Conservation (phyloP, 108 stramenopile genomes). For the Licmophora abbreviata region DNA sequence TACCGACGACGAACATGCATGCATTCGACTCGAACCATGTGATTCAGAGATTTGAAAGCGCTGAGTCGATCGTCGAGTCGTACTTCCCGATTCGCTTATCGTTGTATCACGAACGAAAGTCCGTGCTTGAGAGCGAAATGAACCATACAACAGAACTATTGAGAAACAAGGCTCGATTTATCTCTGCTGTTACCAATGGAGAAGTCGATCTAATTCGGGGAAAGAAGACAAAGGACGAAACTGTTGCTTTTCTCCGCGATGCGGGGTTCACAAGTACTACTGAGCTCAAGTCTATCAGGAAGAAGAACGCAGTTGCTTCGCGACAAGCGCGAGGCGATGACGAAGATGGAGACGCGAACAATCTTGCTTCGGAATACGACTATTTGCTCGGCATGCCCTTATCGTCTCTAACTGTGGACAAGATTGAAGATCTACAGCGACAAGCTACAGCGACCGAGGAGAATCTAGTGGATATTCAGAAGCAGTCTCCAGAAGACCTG, state of each 20-base stretch:
- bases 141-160: constrained; percentile 43
- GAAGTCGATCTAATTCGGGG: constrained; percentile 47
- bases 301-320: constrained; percentile 32
- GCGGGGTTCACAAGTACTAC: constrained; percentile 41
- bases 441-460: constrained; percentile 50
- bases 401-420: constrained; percentile 69
- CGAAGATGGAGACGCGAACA: constrained; percentile 8
- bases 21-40: constrained; percentile 55
- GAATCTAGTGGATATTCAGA: constrained; percentile 39
- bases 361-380: constrained; percentile 49
- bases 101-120: constrained; percentile 73
- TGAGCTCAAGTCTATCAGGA: constrained; percentile 46
- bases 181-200: constrained; percentile 41
- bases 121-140: constrained; percentile 58
- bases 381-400: constrained; percentile 83
- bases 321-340: constrained; percentile 9
- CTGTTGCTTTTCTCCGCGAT: constrained; percentile 45
- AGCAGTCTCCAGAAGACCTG: constrained; percentile 50
- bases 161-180: constrained; percentile 77
- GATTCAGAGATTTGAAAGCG: constrained; percentile 56
- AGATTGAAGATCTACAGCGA: constrained; percentile 49
- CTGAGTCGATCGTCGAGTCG: constrained; percentile 65
- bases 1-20: constrained; percentile 87
- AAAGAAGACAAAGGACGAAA: constrained; percentile 56
- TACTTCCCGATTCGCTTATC: constrained; percentile 69